Conservation (phyloP, 371 early-diverging fungal species). For the Mucor plumbeus region DNA sequence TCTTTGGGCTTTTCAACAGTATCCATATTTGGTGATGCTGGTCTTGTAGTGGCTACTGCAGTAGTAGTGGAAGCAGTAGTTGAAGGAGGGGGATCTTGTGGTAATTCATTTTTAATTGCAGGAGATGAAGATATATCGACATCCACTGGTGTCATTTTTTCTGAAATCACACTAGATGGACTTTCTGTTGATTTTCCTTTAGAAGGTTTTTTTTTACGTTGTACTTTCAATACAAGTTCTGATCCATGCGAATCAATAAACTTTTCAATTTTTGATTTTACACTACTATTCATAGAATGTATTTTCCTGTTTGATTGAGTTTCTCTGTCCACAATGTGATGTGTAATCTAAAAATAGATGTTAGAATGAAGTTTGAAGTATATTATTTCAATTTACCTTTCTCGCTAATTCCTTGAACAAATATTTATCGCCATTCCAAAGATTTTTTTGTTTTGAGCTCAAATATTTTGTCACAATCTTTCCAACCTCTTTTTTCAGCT, state of each 20-base stretch:
- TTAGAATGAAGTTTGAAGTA: neutral
- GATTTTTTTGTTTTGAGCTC: constrained; percentile 36
- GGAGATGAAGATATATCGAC: neutral
- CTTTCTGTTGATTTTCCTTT: constrained; percentile 17
- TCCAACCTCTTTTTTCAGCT: constrained; percentile 52
- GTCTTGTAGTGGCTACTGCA: neutral
- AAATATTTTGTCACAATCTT: constrained; percentile 50
- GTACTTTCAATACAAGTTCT: constrained; percentile 25
- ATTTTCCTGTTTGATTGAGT: constrained; percentile 42
- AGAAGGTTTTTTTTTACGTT: neutral
- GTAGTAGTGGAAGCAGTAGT: neutral
- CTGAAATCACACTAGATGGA: constrained; percentile 20
- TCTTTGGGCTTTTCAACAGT: constrained; percentile 1
- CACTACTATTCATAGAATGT: constrained; percentile 32
- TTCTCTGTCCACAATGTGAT: constrained; percentile 55
- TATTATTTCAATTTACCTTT: constrained; percentile 35
- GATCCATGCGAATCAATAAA: constrained; percentile 53
- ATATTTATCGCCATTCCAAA: constrained; percentile 54
- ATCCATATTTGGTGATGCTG: neutral
- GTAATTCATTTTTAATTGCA: neutral
- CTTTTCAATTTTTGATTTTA: constrained; percentile 49
- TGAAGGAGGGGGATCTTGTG: neutral
- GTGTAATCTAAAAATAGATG: constrained; percentile 42
- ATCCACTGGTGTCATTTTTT: constrained; percentile 5
- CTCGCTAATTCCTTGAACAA: constrained; percentile 57